Percentiles rank a stretch among this genome's conserved stretches.
These are phyloP conservation scores for Arthroderma sp. DNA, from an alignment of 2,329 filamentous ascomycete species.

Conservation along the genomic window DNA sequence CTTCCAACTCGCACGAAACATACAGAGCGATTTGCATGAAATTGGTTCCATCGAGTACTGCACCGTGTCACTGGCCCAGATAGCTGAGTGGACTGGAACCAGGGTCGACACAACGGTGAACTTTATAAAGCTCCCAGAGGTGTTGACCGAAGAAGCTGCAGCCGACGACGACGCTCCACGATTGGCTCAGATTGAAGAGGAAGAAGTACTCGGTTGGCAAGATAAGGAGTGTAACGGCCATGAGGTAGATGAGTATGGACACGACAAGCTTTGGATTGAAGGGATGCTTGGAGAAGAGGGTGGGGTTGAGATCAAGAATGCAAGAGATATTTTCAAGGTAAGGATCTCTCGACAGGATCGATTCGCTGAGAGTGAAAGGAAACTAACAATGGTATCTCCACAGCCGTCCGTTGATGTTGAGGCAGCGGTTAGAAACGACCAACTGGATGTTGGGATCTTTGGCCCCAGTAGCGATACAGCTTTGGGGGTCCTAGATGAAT, in stretches of 20 bases:
- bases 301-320: not conserved
- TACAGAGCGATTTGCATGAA: constrained; percentile 56
- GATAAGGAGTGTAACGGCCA: not conserved
- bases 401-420: constrained; percentile 47
- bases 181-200: constrained; percentile 6
- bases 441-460: constrained; percentile 44
- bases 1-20: constrained; percentile 42
- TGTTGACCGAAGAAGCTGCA: not conserved
- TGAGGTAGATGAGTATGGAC: not conserved
- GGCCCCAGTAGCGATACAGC: constrained; percentile 26
- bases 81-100: constrained; percentile 62
- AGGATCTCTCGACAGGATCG: constrained; percentile 1
- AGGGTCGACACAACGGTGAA: constrained; percentile 66
- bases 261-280: not conserved
- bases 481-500: constrained; percentile 11
- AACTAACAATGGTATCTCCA: constrained; percentile 14
- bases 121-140: constrained; percentile 51
- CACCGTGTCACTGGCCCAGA: constrained; percentile 55
- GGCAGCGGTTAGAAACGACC: constrained; percentile 38
- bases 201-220: constrained; percentile 3
- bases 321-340: constrained; percentile 16
- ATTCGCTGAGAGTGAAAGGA: not conserved
- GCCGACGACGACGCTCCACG: not conserved
- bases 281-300: not conserved
- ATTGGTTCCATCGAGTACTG: constrained; percentile 48